A percentile compares a stretch with the other conserved stretches of the same genome.
These are phyloP conservation scores for Debaryomyces coudertii DNA, from an alignment of 1,139 yeast species.

Conservation along the genomic window DNA sequence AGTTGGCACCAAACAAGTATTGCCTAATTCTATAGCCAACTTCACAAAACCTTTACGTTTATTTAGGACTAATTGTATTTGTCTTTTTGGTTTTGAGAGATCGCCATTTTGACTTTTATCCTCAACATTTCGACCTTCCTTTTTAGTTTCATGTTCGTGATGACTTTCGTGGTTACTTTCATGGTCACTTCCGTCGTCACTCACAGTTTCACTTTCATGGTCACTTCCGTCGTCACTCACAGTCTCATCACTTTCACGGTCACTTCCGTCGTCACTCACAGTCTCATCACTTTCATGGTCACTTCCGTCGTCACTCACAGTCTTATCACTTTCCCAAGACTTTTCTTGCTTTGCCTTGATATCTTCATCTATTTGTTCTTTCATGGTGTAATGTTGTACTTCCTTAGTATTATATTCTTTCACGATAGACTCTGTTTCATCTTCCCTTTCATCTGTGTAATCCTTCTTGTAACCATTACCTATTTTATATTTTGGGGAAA, in stretches of 20 bases:
- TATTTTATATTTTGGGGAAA: slow-evolving; percentile 35
- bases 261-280: neutral
- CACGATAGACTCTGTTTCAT: slow-evolving; percentile 8
- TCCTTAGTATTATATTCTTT: slow-evolving; percentile 10
- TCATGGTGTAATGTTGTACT: neutral
- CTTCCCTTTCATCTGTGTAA: slow-evolving; percentile 16
- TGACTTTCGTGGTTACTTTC: slow-evolving; percentile 26
- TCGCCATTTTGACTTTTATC: neutral
- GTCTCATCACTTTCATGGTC: neutral
- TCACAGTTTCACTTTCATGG: slow-evolving; percentile 15
- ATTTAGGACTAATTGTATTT: slow-evolving; percentile 60
- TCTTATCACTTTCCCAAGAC: neutral
- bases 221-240: neutral
- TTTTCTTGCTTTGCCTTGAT: neutral
- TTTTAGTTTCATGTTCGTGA: neutral
- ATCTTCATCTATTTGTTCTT: neutral
- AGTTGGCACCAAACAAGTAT: slow-evolving; percentile 80
- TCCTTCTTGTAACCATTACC: slow-evolving; percentile 61
- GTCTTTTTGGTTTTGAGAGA: slow-evolving; percentile 14
- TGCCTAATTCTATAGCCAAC: slow-evolving; percentile 79
- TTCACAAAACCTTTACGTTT: slow-evolving; percentile 89
- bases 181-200: slow-evolving; percentile 21
- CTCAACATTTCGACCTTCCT: neutral
- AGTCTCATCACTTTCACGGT: slow-evolving; percentile 16
- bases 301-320: neutral